Conservation (phyloP, 495 filamentous ascomycete species). For the Halenospora varia region DNA sequence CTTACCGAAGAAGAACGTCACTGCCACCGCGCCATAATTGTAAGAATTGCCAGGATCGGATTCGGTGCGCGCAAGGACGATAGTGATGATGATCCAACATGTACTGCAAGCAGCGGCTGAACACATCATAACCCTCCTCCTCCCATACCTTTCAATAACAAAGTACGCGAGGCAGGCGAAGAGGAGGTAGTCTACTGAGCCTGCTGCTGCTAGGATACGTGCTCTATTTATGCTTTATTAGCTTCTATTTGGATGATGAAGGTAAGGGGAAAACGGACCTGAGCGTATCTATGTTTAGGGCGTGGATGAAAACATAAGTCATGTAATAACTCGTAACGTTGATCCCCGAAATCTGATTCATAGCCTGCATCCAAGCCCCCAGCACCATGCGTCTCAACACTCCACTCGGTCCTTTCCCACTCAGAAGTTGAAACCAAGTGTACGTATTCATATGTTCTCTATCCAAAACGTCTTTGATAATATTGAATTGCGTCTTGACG, state of each 20-base stretch:
- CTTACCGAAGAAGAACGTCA: constrained; percentile 68
- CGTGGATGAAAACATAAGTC: constrained; percentile 64
- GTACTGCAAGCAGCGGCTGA: constrained; percentile 63
- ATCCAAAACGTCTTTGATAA: constrained; percentile 39
- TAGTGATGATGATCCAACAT: constrained; percentile 71
- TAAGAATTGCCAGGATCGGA: constrained; percentile 19
- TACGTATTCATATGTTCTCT: constrained; percentile 8
- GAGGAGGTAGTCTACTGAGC: constrained; percentile 71
- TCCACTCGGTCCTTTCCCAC: constrained; percentile 3
- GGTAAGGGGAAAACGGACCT: background rate
- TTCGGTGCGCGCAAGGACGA: constrained; percentile 49
- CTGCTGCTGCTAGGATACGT: constrained; percentile 61
- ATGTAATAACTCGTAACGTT: constrained; percentile 83
- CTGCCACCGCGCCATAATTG: constrained; percentile 63
- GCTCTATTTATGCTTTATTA: constrained; percentile 54
- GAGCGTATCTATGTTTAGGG: constrained; percentile 39
- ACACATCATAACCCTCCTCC: constrained; percentile 63
- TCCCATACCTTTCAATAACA: constrained; percentile 67
- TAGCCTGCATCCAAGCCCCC: constrained; percentile 58
- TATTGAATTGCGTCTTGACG: constrained; percentile 49
- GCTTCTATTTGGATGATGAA: no score
- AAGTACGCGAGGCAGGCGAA: constrained; percentile 69
- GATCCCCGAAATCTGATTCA: constrained; percentile 73
- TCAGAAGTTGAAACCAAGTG: constrained; percentile 7
- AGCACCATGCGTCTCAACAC: constrained; percentile 45